Percentiles rank a stretch among this genome's conserved stretches.
These are phyloP conservation scores for Luzula sylvatica DNA, from an alignment of 176 grass and related monocot species.

Conservation along the genomic window DNA sequence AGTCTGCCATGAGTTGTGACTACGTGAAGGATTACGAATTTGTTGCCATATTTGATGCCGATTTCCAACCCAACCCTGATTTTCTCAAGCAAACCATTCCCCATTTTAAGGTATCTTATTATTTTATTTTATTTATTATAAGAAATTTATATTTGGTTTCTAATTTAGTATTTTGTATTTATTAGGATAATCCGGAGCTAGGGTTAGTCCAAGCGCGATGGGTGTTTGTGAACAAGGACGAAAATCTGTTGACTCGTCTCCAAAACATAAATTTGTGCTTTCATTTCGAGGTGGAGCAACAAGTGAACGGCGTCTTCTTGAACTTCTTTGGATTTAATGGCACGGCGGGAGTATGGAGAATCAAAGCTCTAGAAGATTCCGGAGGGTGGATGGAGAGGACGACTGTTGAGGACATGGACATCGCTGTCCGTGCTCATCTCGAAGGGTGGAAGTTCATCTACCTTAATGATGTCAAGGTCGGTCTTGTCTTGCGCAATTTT, in stretches of 20 bases:
- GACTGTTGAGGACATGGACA: conserved; percentile 99
- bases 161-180: not conserved
- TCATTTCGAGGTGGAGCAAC: conserved; percentile 99
- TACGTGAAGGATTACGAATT: conserved; percentile 84
- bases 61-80: conserved; percentile 93
- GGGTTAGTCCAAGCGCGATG: conserved; percentile 86
- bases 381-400: conserved; percentile 98
- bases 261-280: conserved; percentile 99
- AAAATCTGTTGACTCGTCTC: conserved; percentile 89
- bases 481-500: too few species aligned
- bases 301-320: conserved; percentile 84
- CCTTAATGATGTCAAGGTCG: conserved; percentile 91
- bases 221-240: conserved; percentile 94
- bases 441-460: conserved; percentile 95
- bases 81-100: conserved; percentile 94
- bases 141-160: too few species aligned
- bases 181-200: conserved; percentile 67
- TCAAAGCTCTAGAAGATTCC: conserved; percentile 79
- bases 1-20: conserved; percentile 90
- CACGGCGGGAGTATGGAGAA: conserved; percentile 95
- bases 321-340: conserved; percentile 99
- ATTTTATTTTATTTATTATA: not conserved
- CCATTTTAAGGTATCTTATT: conserved; percentile 75
- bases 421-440: conserved; percentile 88
- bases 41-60: conserved; percentile 90